Evolutionary conservation across 306 rosid genomes (phyloP).

Genomic region (Dryas drummondii): DNA sequence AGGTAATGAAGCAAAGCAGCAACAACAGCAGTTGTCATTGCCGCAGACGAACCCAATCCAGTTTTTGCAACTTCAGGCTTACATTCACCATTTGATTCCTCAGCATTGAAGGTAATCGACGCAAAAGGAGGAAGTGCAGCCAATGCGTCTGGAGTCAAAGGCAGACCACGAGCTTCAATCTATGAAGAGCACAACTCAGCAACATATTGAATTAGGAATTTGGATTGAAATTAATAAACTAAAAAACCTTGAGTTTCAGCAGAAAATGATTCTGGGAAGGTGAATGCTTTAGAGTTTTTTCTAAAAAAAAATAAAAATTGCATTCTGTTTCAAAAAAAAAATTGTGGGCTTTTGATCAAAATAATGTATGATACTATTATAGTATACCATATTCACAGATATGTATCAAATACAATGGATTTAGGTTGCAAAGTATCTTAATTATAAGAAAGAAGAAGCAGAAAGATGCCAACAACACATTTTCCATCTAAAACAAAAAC

Average conservation of each 20-base stretch:
- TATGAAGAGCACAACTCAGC: conserved; percentile 33
- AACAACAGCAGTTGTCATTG: conserved; percentile 98
- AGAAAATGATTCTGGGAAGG: background rate
- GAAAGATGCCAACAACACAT: too few species aligned
- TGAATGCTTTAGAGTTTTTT: background rate
- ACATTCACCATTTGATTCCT: conserved; percentile 58
- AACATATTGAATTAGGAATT: conserved; percentile 17
- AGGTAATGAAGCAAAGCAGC: conserved; percentile 93
- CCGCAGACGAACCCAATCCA: conserved; percentile 97
- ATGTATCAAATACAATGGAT: background rate
- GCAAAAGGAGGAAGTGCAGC: conserved; percentile 82
- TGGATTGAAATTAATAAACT: conserved; percentile 6
- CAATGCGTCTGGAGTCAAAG: conserved; percentile 79
- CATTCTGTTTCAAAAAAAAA: background rate
- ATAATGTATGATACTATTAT: background rate
- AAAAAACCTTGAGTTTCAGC: background rate
- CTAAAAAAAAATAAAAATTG: too few species aligned
- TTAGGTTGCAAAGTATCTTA: background rate
- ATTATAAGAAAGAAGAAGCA: background rate
- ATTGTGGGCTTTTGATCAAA: background rate
- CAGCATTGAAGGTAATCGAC: conserved; percentile 75
- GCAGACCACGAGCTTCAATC: conserved; percentile 85
- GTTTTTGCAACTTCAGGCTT: conserved; percentile 99
- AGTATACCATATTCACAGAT: background rate
- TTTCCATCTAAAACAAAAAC: background rate